A percentile compares a stretch with the other conserved stretches of the same genome.
Evolutionary conservation across 225 moss, liverwort and hornwort species (phyloP).

Genomic region (Marchantia paleacea): DNA sequence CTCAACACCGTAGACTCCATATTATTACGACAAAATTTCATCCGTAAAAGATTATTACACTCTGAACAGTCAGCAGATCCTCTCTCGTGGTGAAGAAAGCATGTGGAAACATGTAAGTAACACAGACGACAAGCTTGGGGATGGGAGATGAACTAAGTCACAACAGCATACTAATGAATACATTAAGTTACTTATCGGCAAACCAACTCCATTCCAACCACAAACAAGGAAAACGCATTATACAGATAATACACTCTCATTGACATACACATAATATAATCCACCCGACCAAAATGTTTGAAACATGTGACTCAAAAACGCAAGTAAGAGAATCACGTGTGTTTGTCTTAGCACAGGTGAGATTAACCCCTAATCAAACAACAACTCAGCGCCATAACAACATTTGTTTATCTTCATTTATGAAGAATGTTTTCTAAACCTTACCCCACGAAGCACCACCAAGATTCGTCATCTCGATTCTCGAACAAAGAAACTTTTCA

Average conservation of each 20-base stretch:
- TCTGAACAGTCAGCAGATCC: not conserved
- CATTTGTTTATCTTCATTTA: too few relatives aligned
- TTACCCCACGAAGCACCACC: too few relatives aligned
- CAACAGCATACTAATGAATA: not conserved
- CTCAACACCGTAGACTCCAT: not conserved
- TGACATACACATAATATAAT: not conserved
- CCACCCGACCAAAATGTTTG: constrained; percentile 5
- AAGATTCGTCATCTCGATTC: too few relatives aligned
- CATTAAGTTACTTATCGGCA: not conserved
- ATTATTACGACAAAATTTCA: not conserved
- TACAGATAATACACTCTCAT: not conserved
- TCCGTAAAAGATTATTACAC: not conserved
- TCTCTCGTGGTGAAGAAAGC: not conserved
- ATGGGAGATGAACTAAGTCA: not conserved
- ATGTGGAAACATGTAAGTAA: not conserved
- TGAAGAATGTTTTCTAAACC: too few relatives aligned
- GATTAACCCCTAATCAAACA: too few relatives aligned
- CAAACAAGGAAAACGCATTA: not conserved
- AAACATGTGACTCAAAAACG: not conserved
- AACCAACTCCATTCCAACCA: not conserved
- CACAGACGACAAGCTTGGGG: not conserved
- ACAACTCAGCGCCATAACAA: too few relatives aligned
- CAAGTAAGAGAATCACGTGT: not conserved
- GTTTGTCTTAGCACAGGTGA: not conserved
- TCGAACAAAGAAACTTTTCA: too few relatives aligned